phyloP scores from a whole-genome alignment of 1,139 yeast species.

The Sugiyamaella grinbergsii region DNA sequence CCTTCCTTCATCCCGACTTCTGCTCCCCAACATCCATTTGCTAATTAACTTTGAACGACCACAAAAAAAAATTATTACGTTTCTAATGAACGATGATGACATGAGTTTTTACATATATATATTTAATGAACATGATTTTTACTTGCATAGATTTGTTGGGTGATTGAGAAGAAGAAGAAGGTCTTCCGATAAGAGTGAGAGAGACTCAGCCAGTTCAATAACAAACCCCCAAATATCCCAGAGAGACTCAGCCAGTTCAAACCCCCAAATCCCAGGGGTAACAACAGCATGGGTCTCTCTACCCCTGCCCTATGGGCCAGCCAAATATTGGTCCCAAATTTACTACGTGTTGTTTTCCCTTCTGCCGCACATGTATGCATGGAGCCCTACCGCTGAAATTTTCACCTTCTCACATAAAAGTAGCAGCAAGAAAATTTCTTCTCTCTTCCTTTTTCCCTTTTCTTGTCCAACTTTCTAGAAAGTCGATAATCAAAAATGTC shows the following conservation, averaged over 20 bases:
- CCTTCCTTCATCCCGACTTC: not conserved
- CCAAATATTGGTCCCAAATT: not conserved
- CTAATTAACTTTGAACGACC: conserved; percentile 14
- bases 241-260: too few species aligned
- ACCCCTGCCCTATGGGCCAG: too few species aligned
- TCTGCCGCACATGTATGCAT: conserved; percentile 6
- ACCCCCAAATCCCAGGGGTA: too few species aligned
- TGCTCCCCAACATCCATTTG: too few species aligned
- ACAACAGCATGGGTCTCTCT: too few species aligned
- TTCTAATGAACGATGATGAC: conserved; percentile 20
- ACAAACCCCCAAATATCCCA: too few species aligned
- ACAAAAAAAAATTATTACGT: conserved; percentile 4
- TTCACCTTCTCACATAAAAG: conserved; percentile 1
- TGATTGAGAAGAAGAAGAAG: too few species aligned
- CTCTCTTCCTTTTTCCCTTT: conserved; percentile 1
- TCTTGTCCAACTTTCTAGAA: conserved; percentile 11
- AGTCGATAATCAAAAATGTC: conserved; percentile 33
- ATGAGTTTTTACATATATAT: conserved; percentile 18
- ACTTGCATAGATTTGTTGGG: too few species aligned
- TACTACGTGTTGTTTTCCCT: not conserved
- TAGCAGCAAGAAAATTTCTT: conserved; percentile 3
- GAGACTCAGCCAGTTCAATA: too few species aligned
- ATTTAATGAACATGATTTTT: conserved; percentile 17
- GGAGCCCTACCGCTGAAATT: conserved; percentile 11
- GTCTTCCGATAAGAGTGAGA: too few species aligned